Percentiles rank a stretch among this genome's conserved stretches.
These are phyloP conservation scores for Colletotrichum simmondsii DNA, from an alignment of 2,329 filamentous ascomycete species.

Conservation along the genomic window DNA sequence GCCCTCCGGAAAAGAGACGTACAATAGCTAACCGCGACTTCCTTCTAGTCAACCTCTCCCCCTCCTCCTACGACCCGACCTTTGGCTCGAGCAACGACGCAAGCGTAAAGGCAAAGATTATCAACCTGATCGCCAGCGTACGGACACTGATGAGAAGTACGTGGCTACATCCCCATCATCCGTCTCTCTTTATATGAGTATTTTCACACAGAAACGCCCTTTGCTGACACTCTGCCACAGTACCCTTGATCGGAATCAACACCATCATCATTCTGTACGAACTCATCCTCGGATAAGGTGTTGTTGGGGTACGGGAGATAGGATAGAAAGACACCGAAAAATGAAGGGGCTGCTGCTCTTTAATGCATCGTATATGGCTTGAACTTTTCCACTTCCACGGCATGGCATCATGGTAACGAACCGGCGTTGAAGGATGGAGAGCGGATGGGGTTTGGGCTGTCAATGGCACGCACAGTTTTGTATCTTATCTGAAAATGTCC, in stretches of 20 bases:
- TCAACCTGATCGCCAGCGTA: constrained; percentile 91
- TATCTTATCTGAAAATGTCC: background rate
- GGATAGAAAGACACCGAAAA: background rate
- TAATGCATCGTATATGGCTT: constrained; percentile 5
- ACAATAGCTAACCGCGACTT: background rate
- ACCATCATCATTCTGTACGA: constrained; percentile 86
- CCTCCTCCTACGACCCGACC: constrained; percentile 75
- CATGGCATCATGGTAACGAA: constrained; percentile 31
- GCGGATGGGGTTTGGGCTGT: constrained; percentile 9
- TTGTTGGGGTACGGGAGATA: background rate
- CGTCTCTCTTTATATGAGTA: too few relatives aligned
- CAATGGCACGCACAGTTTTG: background rate
- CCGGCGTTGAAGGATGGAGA: constrained; percentile 22
- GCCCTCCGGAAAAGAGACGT: background rate
- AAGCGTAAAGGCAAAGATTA: constrained; percentile 86
- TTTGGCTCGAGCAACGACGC: constrained; percentile 80
- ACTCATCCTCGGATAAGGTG: constrained; percentile 74
- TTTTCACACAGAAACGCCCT: background rate
- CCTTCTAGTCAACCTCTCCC: constrained; percentile 75
- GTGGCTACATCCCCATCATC: background rate
- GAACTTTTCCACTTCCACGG: constrained; percentile 1
- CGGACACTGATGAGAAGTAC: constrained; percentile 91
- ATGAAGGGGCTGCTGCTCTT: background rate
- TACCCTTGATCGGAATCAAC: constrained; percentile 87
- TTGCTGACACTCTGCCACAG: constrained; percentile 54